Percentiles rank a stretch among this genome's conserved stretches.
phyloP scores from a whole-genome alignment of 2,329 filamentous ascomycete genomes.

The Massarina eburnea region DNA sequence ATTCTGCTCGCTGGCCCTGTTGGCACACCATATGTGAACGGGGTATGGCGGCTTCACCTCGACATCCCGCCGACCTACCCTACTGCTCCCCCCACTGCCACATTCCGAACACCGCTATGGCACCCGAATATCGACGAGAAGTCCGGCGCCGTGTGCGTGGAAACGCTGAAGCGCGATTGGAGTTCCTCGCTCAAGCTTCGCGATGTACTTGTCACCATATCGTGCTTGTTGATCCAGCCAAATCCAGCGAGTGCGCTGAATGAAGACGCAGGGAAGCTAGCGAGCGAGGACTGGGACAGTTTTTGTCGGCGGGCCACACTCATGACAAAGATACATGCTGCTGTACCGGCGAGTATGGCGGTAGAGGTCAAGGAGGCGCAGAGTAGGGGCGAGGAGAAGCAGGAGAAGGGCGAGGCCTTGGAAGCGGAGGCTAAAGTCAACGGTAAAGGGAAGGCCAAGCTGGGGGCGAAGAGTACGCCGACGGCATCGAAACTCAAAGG shows the following conservation, averaged over 20 bases:
- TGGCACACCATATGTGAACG: constrained; percentile 61
- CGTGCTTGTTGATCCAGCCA: constrained; percentile 63
- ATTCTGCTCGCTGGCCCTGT: constrained; percentile 61
- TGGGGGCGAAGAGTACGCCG: constrained; percentile 20
- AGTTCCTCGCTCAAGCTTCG: constrained; percentile 58
- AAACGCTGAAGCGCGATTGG: constrained; percentile 67
- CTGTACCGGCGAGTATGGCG: constrained; percentile 50
- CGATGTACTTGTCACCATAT: constrained; percentile 62
- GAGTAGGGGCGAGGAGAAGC: constrained; percentile 55
- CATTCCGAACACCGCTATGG: constrained; percentile 63
- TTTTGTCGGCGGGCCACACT: constrained; percentile 60
- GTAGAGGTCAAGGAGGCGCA: constrained; percentile 56
- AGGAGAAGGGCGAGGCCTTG: constrained; percentile 12
- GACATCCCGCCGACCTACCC: constrained; percentile 62
- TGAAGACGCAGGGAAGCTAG: constrained; percentile 60
- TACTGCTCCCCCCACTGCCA: constrained; percentile 56
- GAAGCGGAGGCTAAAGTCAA: constrained; percentile 12
- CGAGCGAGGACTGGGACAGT: constrained; percentile 58
- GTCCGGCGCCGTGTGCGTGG: constrained; percentile 64
- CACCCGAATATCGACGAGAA: constrained; percentile 66
- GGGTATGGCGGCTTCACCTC: constrained; percentile 62
- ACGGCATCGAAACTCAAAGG: constrained; percentile 21
- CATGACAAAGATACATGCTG: constrained; percentile 65
- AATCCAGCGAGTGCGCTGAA: constrained; percentile 67
- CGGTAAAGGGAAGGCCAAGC: constrained; percentile 27